These are phyloP conservation scores for Solanum ossicruentum DNA, from an alignment of 257 asterid species.

Conservation along the genomic window DNA sequence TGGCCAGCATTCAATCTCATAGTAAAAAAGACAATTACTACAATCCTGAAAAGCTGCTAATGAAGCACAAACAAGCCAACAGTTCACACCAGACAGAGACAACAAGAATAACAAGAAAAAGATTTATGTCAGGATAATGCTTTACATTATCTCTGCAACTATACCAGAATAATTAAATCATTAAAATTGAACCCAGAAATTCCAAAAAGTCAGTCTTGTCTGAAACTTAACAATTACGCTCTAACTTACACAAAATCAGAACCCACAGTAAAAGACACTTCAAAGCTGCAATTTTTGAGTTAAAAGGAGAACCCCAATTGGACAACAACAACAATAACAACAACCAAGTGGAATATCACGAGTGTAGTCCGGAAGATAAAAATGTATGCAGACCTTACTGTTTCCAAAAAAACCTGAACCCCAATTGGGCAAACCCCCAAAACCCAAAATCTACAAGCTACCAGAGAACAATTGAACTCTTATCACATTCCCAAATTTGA, in stretches of 20 bases:
- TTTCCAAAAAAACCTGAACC: too few relatives aligned
- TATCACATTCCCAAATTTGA: background rate
- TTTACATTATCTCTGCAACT: conserved; percentile 6
- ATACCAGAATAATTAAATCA: conserved; percentile 8
- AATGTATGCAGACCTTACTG: too few relatives aligned
- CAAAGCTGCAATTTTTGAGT: conserved; percentile 4
- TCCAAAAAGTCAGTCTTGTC: conserved; percentile 23
- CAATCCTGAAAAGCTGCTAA: conserved; percentile 28
- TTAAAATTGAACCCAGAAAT: conserved; percentile 2
- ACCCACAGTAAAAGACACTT: background rate
- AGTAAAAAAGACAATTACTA: background rate
- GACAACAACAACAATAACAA: too few relatives aligned
- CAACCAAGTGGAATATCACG: too few relatives aligned
- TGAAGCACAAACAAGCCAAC: conserved; percentile 26
- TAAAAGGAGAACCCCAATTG: background rate
- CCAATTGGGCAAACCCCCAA: background rate
- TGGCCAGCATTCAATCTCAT: background rate
- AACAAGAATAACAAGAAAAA: conserved; percentile 7
- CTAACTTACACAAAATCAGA: background rate
- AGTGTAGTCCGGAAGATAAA: too few relatives aligned
- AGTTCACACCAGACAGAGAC: conserved; percentile 20
- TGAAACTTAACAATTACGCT: conserved; percentile 27
- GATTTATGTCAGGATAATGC: conserved; percentile 11
- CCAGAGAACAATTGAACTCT: background rate
- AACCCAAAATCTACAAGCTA: background rate